Conservation (phyloP, 768 basidiomycete species). For the Tulasnella sp. region DNA sequence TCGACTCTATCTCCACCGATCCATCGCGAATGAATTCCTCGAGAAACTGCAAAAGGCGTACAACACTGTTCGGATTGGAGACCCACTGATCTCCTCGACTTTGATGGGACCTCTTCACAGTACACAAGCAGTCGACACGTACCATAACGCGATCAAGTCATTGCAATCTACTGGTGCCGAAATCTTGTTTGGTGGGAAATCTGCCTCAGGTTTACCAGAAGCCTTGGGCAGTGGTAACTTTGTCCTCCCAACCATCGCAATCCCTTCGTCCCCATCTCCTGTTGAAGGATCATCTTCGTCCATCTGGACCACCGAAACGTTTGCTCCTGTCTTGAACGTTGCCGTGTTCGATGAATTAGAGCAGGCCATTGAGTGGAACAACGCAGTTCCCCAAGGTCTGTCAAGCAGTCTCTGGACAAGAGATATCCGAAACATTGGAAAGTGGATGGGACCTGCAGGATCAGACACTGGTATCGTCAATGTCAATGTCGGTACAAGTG, state of each 20-base stretch:
- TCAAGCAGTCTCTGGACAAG: slow-evolving; percentile 87
- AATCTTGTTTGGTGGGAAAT: slow-evolving; percentile 61
- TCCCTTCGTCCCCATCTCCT: slow-evolving; percentile 36
- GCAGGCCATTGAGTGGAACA: slow-evolving; percentile 82
- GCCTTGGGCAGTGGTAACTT: slow-evolving; percentile 64
- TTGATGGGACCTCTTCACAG: slow-evolving; percentile 83
- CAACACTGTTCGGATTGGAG: slow-evolving; percentile 58
- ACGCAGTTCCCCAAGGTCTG: slow-evolving; percentile 80
- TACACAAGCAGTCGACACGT: slow-evolving; percentile 50
- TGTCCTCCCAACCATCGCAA: slow-evolving; percentile 75
- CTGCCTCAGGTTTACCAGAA: slow-evolving; percentile 24
- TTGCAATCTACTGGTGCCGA: slow-evolving; percentile 56
- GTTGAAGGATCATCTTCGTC: slow-evolving; percentile 27
- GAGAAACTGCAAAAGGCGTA: slow-evolving; percentile 62
- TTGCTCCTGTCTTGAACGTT: slow-evolving; percentile 81
- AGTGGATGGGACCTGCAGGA: slow-evolving; percentile 83
- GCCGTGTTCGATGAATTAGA: slow-evolving; percentile 77
- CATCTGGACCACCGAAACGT: slow-evolving; percentile 71
- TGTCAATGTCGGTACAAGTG: slow-evolving; percentile 58
- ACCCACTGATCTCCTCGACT: slow-evolving; percentile 61
- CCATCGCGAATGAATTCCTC: slow-evolving; percentile 65
- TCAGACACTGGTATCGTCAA: slow-evolving; percentile 90
- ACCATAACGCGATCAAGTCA: slow-evolving; percentile 44
- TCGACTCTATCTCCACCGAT: slow-evolving; percentile 73
- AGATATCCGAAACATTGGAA: slow-evolving; percentile 69